Conservation (phyloP, 805 yeast genomes). For the Candida parachauliodes region DNA sequence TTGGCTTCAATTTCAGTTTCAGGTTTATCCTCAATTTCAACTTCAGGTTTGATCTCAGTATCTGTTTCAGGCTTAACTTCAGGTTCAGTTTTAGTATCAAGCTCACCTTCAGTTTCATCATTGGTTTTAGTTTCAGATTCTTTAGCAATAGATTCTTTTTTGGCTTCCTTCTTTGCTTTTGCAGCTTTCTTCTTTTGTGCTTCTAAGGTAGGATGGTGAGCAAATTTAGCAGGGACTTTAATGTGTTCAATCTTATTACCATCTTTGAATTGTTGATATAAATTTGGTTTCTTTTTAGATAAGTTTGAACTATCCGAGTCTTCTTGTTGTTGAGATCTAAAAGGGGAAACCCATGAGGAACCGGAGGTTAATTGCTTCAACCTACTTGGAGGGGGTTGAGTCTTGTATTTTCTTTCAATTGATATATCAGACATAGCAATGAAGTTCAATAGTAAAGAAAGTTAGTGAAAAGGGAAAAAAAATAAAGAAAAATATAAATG, state of each 20-base stretch:
- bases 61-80: conserved; percentile 9
- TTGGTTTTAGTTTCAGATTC: conserved; percentile 20
- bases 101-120: conserved; percentile 6
- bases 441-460: background rate
- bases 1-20: conserved; percentile 2
- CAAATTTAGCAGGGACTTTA: conserved; percentile 38
- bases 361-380: conserved; percentile 30
- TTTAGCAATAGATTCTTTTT: background rate
- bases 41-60: background rate
- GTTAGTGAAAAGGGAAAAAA: background rate
- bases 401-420: background rate
- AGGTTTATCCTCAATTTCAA: conserved; percentile 3
- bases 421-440: conserved; percentile 3
- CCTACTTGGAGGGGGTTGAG: conserved; percentile 7
- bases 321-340: conserved; percentile 19
- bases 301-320: background rate
- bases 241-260: conserved; percentile 30
- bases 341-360: conserved; percentile 41
- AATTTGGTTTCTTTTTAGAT: conserved; percentile 21
- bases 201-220: conserved; percentile 37
- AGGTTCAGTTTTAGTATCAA: conserved; percentile 11
- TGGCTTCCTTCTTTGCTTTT: conserved; percentile 31
- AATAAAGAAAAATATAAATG: background rate
- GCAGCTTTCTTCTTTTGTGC: conserved; percentile 29
- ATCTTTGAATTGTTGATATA: conserved; percentile 32